Conservation (phyloP, 129 eudicot genomes). For the Artemisia tridentata region DNA sequence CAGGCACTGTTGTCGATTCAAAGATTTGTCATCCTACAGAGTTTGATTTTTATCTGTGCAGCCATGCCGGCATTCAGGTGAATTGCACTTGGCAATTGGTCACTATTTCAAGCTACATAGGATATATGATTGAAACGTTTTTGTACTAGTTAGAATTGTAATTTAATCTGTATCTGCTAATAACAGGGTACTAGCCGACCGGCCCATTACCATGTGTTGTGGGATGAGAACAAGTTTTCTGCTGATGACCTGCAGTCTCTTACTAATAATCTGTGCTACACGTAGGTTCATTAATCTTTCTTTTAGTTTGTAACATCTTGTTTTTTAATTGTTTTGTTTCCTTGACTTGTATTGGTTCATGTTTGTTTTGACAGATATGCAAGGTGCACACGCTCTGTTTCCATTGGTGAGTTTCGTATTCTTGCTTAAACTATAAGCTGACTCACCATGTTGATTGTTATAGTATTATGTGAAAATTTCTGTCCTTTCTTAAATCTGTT, state of each 20-base stretch:
- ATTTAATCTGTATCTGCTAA: not conserved
- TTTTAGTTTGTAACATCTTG: not conserved
- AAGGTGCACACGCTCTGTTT: conserved; percentile 92
- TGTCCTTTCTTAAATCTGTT: not conserved
- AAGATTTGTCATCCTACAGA: conserved; percentile 95
- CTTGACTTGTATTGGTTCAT: not conserved
- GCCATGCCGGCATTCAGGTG: conserved; percentile 96
- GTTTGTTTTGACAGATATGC: conserved; percentile 54
- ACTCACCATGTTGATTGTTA: not conserved
- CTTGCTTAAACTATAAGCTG: not conserved
- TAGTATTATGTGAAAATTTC: not conserved
- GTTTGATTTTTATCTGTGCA: conserved; percentile 85
- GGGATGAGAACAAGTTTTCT: conserved; percentile 87
- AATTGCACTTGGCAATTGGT: not conserved
- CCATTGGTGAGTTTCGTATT: conserved; percentile 56
- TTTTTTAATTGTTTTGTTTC: not conserved
- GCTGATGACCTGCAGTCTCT: conserved; percentile 79
- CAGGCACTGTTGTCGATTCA: conserved; percentile 92
- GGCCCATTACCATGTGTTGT: conserved; percentile 93
- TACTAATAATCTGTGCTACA: conserved; percentile 83
- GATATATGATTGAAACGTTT: not conserved
- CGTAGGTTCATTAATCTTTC: conserved; percentile 39
- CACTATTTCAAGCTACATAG: not conserved
- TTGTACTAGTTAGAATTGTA: not conserved
- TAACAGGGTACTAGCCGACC: conserved; percentile 92